phyloP scores from a whole-genome alignment of 2,329 filamentous ascomycete species.

The Falciphora oryzae region DNA sequence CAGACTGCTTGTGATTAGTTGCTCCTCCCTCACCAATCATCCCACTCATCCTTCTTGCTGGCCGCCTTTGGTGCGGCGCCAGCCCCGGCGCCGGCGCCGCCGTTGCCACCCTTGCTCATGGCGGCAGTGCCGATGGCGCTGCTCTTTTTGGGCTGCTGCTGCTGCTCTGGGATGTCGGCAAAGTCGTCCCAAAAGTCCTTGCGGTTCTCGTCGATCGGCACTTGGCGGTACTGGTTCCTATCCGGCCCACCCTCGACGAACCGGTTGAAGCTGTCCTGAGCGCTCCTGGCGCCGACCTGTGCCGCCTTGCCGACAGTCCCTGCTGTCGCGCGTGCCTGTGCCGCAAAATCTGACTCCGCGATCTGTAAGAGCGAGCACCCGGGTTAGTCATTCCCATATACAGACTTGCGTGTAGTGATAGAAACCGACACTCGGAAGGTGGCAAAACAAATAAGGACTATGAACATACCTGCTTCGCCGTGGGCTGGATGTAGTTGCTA shows the following conservation, averaged over 20 bases:
- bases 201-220: slow-evolving; percentile 55
- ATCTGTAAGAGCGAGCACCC: slow-evolving; percentile 44
- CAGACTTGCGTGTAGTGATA: not conserved
- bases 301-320: slow-evolving; percentile 62
- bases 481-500: slow-evolving; percentile 86
- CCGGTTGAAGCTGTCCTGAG: slow-evolving; percentile 73
- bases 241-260: slow-evolving; percentile 69
- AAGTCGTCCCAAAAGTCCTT: slow-evolving; percentile 93
- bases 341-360: slow-evolving; percentile 72
- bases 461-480: slow-evolving; percentile 69
- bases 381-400: not conserved
- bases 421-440: slow-evolving; percentile 8
- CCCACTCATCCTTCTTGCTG: slow-evolving; percentile 52
- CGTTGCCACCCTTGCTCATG: slow-evolving; percentile 48
- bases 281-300: slow-evolving; percentile 64
- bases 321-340: slow-evolving; percentile 55
- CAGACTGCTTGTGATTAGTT: not conserved
- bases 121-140: slow-evolving; percentile 54
- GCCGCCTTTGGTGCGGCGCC: slow-evolving; percentile 27
- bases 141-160: slow-evolving; percentile 34
- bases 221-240: slow-evolving; percentile 27
- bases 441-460: not conserved
- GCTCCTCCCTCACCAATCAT: slow-evolving; percentile 45
- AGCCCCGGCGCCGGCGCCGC: slow-evolving; percentile 21
- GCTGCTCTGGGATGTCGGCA: slow-evolving; percentile 59